Evolutionary conservation across 768 basidiomycete species (phyloP).

Genomic region (Tephrocybe sp.): DNA sequence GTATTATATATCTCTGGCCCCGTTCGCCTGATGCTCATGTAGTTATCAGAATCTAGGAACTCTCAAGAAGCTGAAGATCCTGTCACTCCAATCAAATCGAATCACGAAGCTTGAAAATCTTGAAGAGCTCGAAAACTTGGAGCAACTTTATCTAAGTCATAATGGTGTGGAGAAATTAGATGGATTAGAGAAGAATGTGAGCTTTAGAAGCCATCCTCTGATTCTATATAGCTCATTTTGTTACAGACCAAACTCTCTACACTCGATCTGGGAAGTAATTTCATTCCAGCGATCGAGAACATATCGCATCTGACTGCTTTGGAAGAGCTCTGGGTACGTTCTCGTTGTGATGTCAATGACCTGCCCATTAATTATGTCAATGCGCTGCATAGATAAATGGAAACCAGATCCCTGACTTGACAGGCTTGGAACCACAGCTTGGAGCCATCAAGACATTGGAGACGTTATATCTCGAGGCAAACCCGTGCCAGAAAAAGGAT

Average conservation of each 20-base stretch:
- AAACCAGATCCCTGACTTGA: slow-evolving; percentile 77
- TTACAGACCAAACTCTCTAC: slow-evolving; percentile 67
- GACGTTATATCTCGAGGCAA: slow-evolving; percentile 93
- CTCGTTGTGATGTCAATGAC: slow-evolving; percentile 19
- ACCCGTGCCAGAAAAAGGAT: slow-evolving; percentile 84
- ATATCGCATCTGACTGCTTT: slow-evolving; percentile 70
- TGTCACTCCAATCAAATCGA: slow-evolving; percentile 93
- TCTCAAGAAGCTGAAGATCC: slow-evolving; percentile 73
- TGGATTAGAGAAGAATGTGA: slow-evolving; percentile 81
- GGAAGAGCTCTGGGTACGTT: slow-evolving; percentile 92
- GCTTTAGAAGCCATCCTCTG: slow-evolving; percentile 16
- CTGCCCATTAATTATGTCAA: background rate
- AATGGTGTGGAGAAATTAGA: slow-evolving; percentile 85
- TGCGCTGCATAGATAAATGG: slow-evolving; percentile 64
- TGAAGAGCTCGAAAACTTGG: slow-evolving; percentile 66
- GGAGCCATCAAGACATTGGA: slow-evolving; percentile 57
- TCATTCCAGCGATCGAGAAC: slow-evolving; percentile 75
- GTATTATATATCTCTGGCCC: slow-evolving; percentile 33
- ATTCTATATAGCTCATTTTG: background rate
- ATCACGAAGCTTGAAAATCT: slow-evolving; percentile 85
- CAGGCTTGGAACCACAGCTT: slow-evolving; percentile 66
- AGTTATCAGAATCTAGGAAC: slow-evolving; percentile 61
- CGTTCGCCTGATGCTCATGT: background rate
- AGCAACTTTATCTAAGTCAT: slow-evolving; percentile 91
- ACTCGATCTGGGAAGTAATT: slow-evolving; percentile 86